Base-by-base conservation (phyloP, 768 basidiomycete species). In the Trametes cingulata region DNA sequence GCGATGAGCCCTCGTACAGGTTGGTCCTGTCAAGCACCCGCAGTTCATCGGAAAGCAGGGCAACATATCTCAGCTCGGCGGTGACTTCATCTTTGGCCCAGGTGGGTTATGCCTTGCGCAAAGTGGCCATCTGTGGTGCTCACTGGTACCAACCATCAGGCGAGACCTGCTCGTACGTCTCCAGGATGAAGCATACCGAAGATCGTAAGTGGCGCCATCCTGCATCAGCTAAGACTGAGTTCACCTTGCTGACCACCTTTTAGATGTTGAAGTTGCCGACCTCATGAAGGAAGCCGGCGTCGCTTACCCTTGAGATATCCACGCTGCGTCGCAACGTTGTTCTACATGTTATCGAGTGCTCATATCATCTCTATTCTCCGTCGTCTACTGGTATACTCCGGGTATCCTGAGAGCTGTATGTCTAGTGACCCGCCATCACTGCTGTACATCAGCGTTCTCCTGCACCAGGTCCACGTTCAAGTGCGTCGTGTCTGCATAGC, bases 71-170 rank as follows among this genome's bases (percentile, higher is more conserved):
- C 85, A 88, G 67, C 71, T 85, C 0, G 86, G 86, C 5, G 85
- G 85, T 2, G 86, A 88, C 24, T 87, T 86, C 52, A 69, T 88
- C 13, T 74, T 87, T 49, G 83, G 82, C 20, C 82, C 84, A 19
- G 84, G 84, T 84, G 62, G 33, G 74, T 64, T 29, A 6, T 33
- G 5, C 17, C 17, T 25, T 17, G 1, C 25, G 22, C 9, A 46
- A 48, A 9, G n/a, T 39, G n/a, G 2, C 6, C 3, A 33, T 24
- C 8, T 29, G 8, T 25, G 42, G 24, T 27, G 57, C 50, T 37
- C 42, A 33, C 43, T 24, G 17, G 17, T 25, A 20, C 14, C 15
- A 7, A 14, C 54, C 12, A 5, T 12, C 48, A 82, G 83, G 79
- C 5, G 73, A 75, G 40, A 52, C 69, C 24, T 87, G 84, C 63